Conservation (phyloP, 257 asterid genomes). For the Mitragyna speciosa region DNA sequence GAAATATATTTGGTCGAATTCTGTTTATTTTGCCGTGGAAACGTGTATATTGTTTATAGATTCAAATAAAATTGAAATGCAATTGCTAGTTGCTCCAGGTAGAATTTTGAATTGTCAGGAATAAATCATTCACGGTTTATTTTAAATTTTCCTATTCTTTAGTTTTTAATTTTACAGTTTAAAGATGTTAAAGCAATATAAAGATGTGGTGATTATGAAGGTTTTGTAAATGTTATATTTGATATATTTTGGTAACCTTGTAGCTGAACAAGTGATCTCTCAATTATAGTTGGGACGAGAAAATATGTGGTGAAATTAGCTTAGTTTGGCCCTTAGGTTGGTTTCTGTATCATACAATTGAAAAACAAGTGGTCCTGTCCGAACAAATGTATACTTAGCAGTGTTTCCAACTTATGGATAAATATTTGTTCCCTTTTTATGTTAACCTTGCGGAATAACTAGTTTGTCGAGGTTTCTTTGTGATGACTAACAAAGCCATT, state of each 20-base stretch:
- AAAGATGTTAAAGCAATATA: neutral
- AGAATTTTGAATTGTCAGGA: neutral
- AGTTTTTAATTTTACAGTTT: neutral
- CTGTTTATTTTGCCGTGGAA: neutral
- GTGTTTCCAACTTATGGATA: neutral
- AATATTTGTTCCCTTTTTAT: neutral
- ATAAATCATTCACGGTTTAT: neutral
- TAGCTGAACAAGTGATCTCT: neutral
- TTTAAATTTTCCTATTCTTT: neutral
- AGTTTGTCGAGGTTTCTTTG: neutral
- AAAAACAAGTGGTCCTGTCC: neutral
- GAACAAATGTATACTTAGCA: neutral
- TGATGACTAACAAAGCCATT: neutral
- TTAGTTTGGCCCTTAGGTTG: neutral
- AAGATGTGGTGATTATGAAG: neutral
- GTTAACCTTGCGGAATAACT: neutral
- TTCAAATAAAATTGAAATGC: neutral
- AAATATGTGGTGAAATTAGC: neutral
- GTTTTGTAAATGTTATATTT: neutral
- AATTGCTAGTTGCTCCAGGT: neutral
- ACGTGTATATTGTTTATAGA: neutral
- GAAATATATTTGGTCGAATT: neutral
- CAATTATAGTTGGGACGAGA: neutral
- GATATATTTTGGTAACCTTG: neutral
- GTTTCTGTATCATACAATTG: neutral